A percentile compares a stretch with the other conserved stretches of the same genome.
Evolutionary conservation across 2,329 filamentous ascomycete genomes (phyloP).

Genomic region (Penicillium rolfsii): DNA sequence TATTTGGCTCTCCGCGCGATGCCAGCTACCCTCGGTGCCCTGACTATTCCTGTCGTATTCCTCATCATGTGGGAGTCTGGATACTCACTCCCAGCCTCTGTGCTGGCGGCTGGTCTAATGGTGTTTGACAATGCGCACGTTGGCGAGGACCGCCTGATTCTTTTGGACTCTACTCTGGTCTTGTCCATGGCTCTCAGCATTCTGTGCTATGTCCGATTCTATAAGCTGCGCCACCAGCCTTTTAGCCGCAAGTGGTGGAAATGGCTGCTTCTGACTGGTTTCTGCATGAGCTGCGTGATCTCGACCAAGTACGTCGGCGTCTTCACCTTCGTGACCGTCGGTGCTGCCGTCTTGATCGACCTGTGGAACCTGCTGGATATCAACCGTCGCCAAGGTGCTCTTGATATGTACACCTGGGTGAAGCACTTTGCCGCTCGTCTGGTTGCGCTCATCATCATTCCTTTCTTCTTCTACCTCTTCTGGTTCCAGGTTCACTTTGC

Average conservation of each 20-base stretch:
- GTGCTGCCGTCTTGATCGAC: slow-evolving; percentile 89
- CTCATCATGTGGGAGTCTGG: slow-evolving; percentile 99
- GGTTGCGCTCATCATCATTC: slow-evolving; percentile 84
- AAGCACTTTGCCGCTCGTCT: slow-evolving; percentile 89
- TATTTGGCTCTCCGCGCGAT: slow-evolving; percentile 95
- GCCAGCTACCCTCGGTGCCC: slow-evolving; percentile 85
- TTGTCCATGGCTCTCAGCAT: slow-evolving; percentile 96
- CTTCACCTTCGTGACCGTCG: slow-evolving; percentile 97
- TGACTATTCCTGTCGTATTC: slow-evolving; percentile 93
- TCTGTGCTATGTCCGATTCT: slow-evolving; percentile 94
- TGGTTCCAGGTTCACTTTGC: slow-evolving; percentile 99
- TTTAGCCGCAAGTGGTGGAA: slow-evolving; percentile 99
- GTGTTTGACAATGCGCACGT: slow-evolving; percentile 98
- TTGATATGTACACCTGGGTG: slow-evolving; percentile 76
- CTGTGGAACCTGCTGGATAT: slow-evolving; percentile 93
- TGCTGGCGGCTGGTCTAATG: slow-evolving; percentile 81
- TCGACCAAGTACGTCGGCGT: slow-evolving; percentile 97
- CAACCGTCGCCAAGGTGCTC: slow-evolving; percentile 78
- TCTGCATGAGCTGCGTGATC: slow-evolving; percentile 94
- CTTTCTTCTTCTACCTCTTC: slow-evolving; percentile 97
- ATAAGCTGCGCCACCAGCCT: slow-evolving; percentile 86
- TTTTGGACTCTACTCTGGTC: slow-evolving; percentile 91
- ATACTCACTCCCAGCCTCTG: slow-evolving; percentile 89
- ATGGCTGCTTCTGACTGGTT: slow-evolving; percentile 93
- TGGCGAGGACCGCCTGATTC: slow-evolving; percentile 90